Conservation (phyloP, 1,284 basidiomycete species). For the Xerocomus tenax region DNA sequence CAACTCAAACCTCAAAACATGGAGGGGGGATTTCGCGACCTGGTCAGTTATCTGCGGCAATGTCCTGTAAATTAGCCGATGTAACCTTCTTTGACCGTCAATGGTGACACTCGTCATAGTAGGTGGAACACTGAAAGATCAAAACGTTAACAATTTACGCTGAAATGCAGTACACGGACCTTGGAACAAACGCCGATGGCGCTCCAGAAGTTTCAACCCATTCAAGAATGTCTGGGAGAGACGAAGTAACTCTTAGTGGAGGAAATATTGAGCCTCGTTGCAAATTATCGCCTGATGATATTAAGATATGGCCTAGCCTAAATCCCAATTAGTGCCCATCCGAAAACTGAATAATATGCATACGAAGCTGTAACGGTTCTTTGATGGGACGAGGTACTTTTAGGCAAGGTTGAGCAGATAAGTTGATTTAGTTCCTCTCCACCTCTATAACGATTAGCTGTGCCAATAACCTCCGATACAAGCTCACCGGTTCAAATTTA, state of each 20-base stretch:
- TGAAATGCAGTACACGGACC: slow-evolving; percentile 32
- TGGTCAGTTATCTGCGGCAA: slow-evolving; percentile 17
- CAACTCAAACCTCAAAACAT: slow-evolving; percentile 35
- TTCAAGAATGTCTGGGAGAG: slow-evolving; percentile 38
- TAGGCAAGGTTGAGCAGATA: slow-evolving; percentile 3
- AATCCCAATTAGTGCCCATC: slow-evolving; percentile 13
- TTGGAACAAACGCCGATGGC: slow-evolving; percentile 44
- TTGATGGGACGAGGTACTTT: slow-evolving; percentile 1
- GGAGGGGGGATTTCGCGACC: slow-evolving; percentile 8
- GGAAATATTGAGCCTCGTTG: slow-evolving; percentile 38
- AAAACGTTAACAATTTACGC: slow-evolving; percentile 1
- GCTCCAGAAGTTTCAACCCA: slow-evolving; percentile 38
- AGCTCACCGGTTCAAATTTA: slow-evolving; percentile 30
- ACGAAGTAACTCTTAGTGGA: slow-evolving; percentile 42
- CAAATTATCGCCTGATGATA: slow-evolving; percentile 33
- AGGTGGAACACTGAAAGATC: slow-evolving; percentile 39
- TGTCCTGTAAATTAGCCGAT: slow-evolving; percentile 51
- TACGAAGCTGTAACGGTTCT: slow-evolving; percentile 44
- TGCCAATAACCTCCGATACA: not conserved
- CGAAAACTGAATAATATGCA: not conserved
- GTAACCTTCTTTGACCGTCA: slow-evolving; percentile 36
- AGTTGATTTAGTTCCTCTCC: slow-evolving; percentile 14
- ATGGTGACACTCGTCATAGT: slow-evolving; percentile 33
- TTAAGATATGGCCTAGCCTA: slow-evolving; percentile 53
- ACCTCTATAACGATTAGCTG: slow-evolving; percentile 19